Percentiles rank a stretch among this genome's conserved stretches.
These are phyloP conservation scores for Melastoma candidum DNA, from an alignment of 441 rosid genomes.

Conservation along the genomic window DNA sequence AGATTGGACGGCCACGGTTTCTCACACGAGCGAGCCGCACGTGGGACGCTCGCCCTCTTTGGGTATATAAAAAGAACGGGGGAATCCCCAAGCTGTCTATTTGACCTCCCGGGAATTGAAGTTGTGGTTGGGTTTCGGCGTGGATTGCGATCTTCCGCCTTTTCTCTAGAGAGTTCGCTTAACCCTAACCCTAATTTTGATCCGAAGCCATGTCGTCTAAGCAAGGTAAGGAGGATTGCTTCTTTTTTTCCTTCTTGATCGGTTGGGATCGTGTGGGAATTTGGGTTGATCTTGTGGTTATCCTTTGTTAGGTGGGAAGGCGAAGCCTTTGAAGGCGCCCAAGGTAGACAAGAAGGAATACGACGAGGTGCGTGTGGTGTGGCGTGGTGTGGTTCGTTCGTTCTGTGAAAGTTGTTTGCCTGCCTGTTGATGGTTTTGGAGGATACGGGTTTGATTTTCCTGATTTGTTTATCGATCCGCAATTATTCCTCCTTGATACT, in stretches of 20 bases:
- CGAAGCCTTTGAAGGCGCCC: constrained; percentile 93
- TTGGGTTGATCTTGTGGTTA: neutral
- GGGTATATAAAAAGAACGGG: too few relatives aligned
- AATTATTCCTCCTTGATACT: too few relatives aligned
- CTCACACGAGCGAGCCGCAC: too few relatives aligned
- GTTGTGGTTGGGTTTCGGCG: neutral
- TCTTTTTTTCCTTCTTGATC: neutral
- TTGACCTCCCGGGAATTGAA: too few relatives aligned
- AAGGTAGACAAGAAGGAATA: constrained; percentile 73
- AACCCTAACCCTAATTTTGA: constrained; percentile 19
- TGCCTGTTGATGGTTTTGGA: neutral
- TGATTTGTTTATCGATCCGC: too few relatives aligned
- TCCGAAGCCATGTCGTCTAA: constrained; percentile 64
- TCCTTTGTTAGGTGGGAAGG: constrained; percentile 60
- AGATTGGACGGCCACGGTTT: too few relatives aligned
- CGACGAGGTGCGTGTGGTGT: constrained; percentile 56
- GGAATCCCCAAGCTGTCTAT: too few relatives aligned
- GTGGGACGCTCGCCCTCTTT: too few relatives aligned
- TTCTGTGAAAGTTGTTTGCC: neutral
- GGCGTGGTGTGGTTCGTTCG: neutral
- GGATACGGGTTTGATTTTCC: too few relatives aligned
- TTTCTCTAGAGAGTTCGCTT: neutral
- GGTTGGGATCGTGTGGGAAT: neutral
- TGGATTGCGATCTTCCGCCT: neutral
- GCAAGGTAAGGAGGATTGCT: constrained; percentile 41